A percentile compares a stretch with the other conserved stretches of the same genome.
Evolutionary conservation across 73 alveolate genomes (phyloP).

Genomic region (Tetrahymena borealis): DNA sequence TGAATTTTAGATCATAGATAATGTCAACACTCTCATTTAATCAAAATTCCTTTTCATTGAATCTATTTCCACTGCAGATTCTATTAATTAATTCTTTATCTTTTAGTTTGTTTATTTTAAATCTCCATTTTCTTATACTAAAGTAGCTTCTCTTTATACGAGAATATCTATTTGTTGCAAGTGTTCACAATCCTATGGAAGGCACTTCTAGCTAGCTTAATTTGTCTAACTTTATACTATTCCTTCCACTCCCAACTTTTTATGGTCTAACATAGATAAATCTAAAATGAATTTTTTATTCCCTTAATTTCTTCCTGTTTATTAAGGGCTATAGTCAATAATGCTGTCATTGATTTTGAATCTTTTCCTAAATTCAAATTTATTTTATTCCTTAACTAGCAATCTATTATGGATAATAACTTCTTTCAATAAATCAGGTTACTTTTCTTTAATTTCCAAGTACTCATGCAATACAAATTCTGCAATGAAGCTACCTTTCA

Average conservation of each 20-base stretch:
- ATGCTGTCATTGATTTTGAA: not conserved
- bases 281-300: not conserved
- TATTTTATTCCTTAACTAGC: not conserved
- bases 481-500: not conserved
- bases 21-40: not conserved
- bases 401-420: not conserved
- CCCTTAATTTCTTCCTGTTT: not conserved
- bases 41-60: not conserved
- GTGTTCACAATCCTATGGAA: not conserved
- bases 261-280: not conserved
- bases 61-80: not conserved
- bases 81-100: not conserved
- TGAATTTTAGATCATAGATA: not conserved
- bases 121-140: not conserved
- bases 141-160: not conserved
- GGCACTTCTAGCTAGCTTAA: not conserved
- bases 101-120: not conserved
- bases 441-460: not conserved
- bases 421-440: not conserved
- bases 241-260: not conserved
- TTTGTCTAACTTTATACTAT: not conserved
- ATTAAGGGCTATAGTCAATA: not conserved
- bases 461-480: not conserved
- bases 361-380: not conserved
- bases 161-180: not conserved